Conservation (phyloP, 2,329 filamentous ascomycete species). For the Stagonosporopsis cucurbitacearum region DNA sequence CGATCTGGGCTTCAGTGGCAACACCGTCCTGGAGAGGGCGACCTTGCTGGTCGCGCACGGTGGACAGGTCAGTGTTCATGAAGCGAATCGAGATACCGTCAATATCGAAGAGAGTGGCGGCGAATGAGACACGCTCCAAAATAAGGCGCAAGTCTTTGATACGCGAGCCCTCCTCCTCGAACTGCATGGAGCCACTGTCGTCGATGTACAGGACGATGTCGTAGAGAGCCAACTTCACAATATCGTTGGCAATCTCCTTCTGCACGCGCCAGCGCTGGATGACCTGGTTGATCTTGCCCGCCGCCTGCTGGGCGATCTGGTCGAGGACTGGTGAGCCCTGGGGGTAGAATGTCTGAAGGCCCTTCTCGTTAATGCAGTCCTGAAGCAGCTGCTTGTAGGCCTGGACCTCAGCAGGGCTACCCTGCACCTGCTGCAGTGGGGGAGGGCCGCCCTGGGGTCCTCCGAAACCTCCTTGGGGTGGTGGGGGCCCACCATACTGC, state of each 20-base stretch:
- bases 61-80: conserved; percentile 66
- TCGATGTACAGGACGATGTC: conserved; percentile 70
- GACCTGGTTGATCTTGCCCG: conserved; percentile 60
- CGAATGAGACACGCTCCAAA: conserved; percentile 67
- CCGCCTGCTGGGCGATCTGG: conserved; percentile 58
- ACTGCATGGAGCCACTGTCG: conserved; percentile 73
- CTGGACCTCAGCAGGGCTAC: conserved; percentile 58
- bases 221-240: conserved; percentile 67
- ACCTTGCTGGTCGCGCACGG: conserved; percentile 34
- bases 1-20: conserved; percentile 63
- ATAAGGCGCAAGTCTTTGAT: conserved; percentile 72
- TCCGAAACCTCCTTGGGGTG: conserved; percentile 39
- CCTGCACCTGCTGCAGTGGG: conserved; percentile 48
- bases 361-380: conserved; percentile 65
- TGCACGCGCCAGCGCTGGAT: conserved; percentile 64
- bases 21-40: conserved; percentile 61
- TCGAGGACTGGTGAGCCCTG: conserved; percentile 59
- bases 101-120: conserved; percentile 71
- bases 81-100: conserved; percentile 73
- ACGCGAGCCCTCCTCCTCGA: conserved; percentile 70
- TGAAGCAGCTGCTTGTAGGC: conserved; percentile 65
- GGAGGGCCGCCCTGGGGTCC: conserved; percentile 33
- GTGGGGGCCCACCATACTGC: conserved; percentile 38
- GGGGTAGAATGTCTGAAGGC: conserved; percentile 65
- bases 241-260: conserved; percentile 67